Base-by-base conservation (phyloP, 2,329 filamentous ascomycete genomes). In the Cordyceps militaris region DNA sequence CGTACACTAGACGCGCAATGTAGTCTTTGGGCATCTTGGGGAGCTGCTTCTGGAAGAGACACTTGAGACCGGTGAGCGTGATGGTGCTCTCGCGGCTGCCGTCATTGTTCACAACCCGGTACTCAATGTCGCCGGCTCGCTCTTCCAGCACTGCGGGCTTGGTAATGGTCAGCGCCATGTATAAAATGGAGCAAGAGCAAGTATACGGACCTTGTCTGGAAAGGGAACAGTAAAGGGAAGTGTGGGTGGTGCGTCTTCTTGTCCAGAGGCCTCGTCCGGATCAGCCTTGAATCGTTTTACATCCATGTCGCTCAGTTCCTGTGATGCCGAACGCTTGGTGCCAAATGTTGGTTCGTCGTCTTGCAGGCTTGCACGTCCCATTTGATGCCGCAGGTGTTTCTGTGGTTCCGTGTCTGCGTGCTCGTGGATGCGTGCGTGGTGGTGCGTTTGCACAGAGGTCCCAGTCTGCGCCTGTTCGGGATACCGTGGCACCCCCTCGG, bases 21-120 rank as follows among this genome's bases (percentile, higher is more conserved):
- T 99, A 99, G 69, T 97, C 94, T 73, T 97, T 97, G n/a, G 94
- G 94, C 94, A 99, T 99, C 73, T 97, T 97, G 0, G 94, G 94
- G 5, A 99, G 79, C 69, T 99, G 94, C 66, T 97, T 97, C 71
- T 99, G 94, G 67, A 97, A 97, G 63, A 99, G 95, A 69, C 91
- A 96, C 71, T 97, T 97, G 56, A 97, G 79, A 13, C 94, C 94
- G 0, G 93, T 97, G 59, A 97, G 79, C 65, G 97, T 95, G 68
- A 97, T 95, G 64, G 91, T 86, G 69, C 89, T 94, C 67, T 96
- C 91, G 62, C 88, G 83, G 36, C 86, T 80, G 66, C 89, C 88
- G 68, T 97, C 94, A 69, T 99, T 97, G 79, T 97, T 97, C 66
- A 97, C 94, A 5, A 97, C 93, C 49, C 92, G 87, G 71, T 97